Percentiles rank a stretch among this genome's conserved stretches.
Evolutionary conservation across 495 filamentous ascomycete genomes (phyloP).

Genomic region (Aspergillus baeticus): DNA sequence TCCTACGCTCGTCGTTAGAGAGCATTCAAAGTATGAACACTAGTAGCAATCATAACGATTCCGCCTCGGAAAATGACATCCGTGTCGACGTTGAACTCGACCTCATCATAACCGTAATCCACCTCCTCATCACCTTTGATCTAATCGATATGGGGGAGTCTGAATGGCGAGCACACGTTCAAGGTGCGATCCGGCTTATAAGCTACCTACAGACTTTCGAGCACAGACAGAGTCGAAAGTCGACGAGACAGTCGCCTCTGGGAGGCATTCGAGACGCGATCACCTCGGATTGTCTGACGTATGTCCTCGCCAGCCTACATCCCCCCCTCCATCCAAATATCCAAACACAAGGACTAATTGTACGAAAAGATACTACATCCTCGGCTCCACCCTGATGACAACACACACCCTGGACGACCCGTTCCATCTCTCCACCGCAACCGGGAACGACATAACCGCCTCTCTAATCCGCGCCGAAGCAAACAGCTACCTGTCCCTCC

Average conservation of each 20-base stretch:
- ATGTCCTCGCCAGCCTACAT: background rate
- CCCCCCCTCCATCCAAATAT: no score
- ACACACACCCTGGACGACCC: background rate
- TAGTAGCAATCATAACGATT: no score
- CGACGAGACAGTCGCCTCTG: background rate
- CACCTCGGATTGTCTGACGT: slow-evolving; percentile 11
- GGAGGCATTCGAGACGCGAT: slow-evolving; percentile 1
- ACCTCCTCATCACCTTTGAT: slow-evolving; percentile 9
- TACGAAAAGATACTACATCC: slow-evolving; percentile 12
- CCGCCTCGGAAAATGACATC: no score
- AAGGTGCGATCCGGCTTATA: slow-evolving; percentile 5
- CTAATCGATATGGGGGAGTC: background rate
- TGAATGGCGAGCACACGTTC: slow-evolving; percentile 7
- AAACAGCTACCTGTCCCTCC: slow-evolving; percentile 11
- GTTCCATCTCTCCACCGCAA: background rate
- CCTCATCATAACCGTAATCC: background rate
- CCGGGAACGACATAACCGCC: background rate
- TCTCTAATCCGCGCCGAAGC: slow-evolving; percentile 5
- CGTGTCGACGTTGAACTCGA: no score
- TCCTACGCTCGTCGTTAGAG: background rate
- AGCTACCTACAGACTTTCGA: background rate
- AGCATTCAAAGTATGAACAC: background rate
- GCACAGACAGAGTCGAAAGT: no score
- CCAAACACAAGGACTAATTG: no score
- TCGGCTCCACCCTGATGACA: slow-evolving; percentile 4